Percentiles rank a stretch among this genome's conserved stretches.
Conservation (phyloP, 2,329 filamentous ascomycete species). For the Knoxdaviesia proteae region DNA sequence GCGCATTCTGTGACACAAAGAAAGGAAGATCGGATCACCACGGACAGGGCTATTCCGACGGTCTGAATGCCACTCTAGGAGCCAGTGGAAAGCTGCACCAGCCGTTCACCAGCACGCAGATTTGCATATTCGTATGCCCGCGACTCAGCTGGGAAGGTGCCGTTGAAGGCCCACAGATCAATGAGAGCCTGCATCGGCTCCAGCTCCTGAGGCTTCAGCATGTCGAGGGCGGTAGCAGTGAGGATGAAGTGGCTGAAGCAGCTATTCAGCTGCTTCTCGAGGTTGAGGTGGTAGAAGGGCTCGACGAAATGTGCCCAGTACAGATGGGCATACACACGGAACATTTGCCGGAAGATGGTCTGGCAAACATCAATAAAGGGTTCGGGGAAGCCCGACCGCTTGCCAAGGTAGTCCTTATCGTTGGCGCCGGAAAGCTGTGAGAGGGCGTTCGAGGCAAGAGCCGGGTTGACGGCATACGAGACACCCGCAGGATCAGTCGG, state of each 20-base stretch:
- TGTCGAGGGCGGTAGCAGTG: constrained; percentile 58
- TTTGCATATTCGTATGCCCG: constrained; percentile 47
- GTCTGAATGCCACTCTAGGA: constrained; percentile 1
- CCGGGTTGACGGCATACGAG: constrained; percentile 42
- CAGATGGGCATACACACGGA: constrained; percentile 91
- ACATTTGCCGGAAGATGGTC: constrained; percentile 93
- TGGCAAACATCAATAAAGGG: constrained; percentile 82
- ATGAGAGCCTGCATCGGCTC: constrained; percentile 93
- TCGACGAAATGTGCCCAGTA: constrained; percentile 91
- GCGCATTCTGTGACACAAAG: neutral
- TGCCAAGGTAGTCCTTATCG: constrained; percentile 65
- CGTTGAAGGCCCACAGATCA: constrained; percentile 76
- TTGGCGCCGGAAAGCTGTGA: constrained; percentile 39
- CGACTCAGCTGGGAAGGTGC: constrained; percentile 61
- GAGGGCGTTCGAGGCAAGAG: constrained; percentile 35
- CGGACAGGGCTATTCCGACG: neutral
- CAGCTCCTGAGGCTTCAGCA: constrained; percentile 74
- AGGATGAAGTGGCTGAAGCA: constrained; percentile 74
- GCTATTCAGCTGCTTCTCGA: constrained; percentile 66
- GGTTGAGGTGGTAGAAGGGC: constrained; percentile 64
- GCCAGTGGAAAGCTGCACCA: constrained; percentile 25
- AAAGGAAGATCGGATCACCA: neutral
- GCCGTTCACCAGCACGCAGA: constrained; percentile 34
- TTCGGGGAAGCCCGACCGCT: constrained; percentile 77
- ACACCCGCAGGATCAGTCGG: constrained; percentile 62